These are phyloP conservation scores for Pichia sp. DNA, from an alignment of 1,139 yeast genomes.

Conservation along the genomic window DNA sequence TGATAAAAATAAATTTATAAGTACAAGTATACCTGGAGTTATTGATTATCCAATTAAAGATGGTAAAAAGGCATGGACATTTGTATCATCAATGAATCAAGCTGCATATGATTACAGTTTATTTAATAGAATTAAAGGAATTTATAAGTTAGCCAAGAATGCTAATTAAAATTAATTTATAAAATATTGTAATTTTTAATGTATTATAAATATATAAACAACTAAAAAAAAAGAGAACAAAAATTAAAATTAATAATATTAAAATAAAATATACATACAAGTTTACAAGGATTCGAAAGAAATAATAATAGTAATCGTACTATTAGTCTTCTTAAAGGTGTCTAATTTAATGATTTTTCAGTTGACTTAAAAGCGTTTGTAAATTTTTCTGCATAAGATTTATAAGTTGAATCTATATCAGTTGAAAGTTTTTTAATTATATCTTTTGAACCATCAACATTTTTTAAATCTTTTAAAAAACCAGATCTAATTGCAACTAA, in stretches of 20 bases:
- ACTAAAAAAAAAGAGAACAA: no score
- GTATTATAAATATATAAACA: no score
- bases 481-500: constrained; percentile 59
- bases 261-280: no score
- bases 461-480: constrained; percentile 52
- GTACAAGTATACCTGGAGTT: constrained; percentile 79
- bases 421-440: constrained; percentile 45
- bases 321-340: no score
- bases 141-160: constrained; percentile 43
- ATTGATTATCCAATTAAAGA: constrained; percentile 86
- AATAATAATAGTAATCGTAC: no score
- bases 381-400: constrained; percentile 54
- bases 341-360: constrained; percentile 34
- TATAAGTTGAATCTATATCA: constrained; percentile 64
- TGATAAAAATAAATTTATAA: constrained; percentile 72
- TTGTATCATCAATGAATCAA: constrained; percentile 72
- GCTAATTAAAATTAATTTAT: constrained; percentile 19
- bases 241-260: no score
- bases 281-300: no score
- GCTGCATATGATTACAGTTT: constrained; percentile 79
- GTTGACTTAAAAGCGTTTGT: constrained; percentile 52
- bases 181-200: neutral
- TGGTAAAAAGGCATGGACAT: constrained; percentile 79
- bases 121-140: constrained; percentile 59
- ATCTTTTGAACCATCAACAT: constrained; percentile 51